These are phyloP conservation scores for Isatis tinctoria DNA, from an alignment of 345 rosid genomes.

Conservation along the genomic window DNA sequence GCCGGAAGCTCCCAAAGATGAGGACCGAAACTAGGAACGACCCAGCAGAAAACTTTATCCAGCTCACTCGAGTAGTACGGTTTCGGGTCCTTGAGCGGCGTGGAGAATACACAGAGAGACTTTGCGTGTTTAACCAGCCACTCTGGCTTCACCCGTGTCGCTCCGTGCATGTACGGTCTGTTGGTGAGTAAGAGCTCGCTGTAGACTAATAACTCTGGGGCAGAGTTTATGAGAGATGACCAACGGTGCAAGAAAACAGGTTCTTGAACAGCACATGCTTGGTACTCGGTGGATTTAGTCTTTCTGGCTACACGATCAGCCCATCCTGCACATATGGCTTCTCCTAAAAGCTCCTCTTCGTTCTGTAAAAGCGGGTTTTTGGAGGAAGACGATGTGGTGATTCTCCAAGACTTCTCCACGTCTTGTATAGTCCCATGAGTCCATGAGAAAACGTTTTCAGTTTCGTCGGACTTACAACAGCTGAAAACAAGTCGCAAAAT, in stretches of 20 bases:
- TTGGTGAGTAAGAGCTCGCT: slow-evolving; percentile 65
- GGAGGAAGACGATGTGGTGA: slow-evolving; percentile 27
- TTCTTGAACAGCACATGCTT: slow-evolving; percentile 68
- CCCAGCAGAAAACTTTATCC: slow-evolving; percentile 60
- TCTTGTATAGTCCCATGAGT: slow-evolving; percentile 58
- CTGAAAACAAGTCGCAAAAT: slow-evolving; percentile 65
- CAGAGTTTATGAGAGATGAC: slow-evolving; percentile 60
- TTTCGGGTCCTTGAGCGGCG: slow-evolving; percentile 53
- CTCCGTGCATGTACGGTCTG: slow-evolving; percentile 84
- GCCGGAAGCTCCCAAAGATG: slow-evolving; percentile 60
- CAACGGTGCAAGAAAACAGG: slow-evolving; percentile 67
- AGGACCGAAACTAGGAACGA: slow-evolving; percentile 60
- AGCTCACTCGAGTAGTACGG: slow-evolving; percentile 53
- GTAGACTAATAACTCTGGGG: slow-evolving; percentile 37
- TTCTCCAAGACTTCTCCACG: slow-evolving; percentile 67
- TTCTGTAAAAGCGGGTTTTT: slow-evolving; percentile 48
- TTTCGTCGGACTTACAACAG: slow-evolving; percentile 31
- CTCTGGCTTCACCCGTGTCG: slow-evolving; percentile 63
- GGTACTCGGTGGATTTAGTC: slow-evolving; percentile 50
- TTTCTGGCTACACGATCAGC: slow-evolving; percentile 80
- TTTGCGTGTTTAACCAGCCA: slow-evolving; percentile 74
- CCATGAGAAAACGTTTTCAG: slow-evolving; percentile 56
- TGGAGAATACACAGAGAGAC: slow-evolving; percentile 56
- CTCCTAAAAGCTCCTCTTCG: too few species aligned
- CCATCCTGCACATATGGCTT: slow-evolving; percentile 97